Percentiles rank a stretch among this genome's conserved stretches.
phyloP scores from a whole-genome alignment of 345 rosid species.

The Gynandropsis gynandra region DNA sequence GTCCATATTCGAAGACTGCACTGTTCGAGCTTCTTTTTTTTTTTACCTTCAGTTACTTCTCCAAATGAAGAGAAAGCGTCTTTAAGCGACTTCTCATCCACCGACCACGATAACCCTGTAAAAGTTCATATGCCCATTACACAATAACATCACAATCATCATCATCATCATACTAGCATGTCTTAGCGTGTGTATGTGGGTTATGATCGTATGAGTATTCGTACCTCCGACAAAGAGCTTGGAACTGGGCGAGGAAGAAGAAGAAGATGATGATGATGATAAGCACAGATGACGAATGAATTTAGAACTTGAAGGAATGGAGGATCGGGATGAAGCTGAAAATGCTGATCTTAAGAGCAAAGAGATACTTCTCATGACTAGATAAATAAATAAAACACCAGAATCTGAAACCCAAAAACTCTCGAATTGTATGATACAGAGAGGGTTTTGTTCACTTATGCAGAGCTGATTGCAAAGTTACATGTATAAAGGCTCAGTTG shows the following conservation, averaged over 20 bases:
- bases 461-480: too few species aligned
- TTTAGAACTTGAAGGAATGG: slow-evolving; percentile 7
- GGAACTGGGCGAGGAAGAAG: slow-evolving; percentile 33
- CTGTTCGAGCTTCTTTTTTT: background rate
- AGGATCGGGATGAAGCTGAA: background rate
- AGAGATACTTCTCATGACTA: slow-evolving; percentile 12
- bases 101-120: slow-evolving; percentile 72
- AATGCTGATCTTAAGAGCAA: slow-evolving; percentile 13
- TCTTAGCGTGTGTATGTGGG: background rate
- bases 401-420: too few species aligned
- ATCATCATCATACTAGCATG: background rate
- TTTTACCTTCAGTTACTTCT: slow-evolving; percentile 50
- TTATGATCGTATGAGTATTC: slow-evolving; percentile 1
- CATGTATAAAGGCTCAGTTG: too few species aligned
- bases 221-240: slow-evolving; percentile 65
- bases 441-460: too few species aligned
- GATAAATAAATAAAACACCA: too few species aligned
- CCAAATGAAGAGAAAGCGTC: slow-evolving; percentile 80
- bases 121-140: background rate
- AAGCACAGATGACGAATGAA: slow-evolving; percentile 11
- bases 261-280: slow-evolving; percentile 7
- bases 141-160: slow-evolving; percentile 7
- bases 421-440: too few species aligned
- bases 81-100: slow-evolving; percentile 67
- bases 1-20: background rate